Evolutionary conservation across 495 filamentous ascomycete genomes (phyloP).

Genomic region (Penicillium malachiteum): DNA sequence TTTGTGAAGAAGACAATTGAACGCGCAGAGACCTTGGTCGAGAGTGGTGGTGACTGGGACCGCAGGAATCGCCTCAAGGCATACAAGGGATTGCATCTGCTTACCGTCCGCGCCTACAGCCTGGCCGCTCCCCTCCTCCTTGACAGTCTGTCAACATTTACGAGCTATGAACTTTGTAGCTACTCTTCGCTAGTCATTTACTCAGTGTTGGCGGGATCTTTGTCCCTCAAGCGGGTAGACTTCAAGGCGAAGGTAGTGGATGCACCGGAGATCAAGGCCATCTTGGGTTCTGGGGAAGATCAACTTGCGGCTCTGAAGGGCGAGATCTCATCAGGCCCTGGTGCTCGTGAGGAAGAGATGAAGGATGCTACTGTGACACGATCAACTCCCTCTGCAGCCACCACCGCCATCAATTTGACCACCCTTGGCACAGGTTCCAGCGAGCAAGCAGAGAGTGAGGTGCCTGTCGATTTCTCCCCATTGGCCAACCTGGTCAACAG

Average conservation of each 20-base stretch:
- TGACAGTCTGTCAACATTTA: conserved; percentile 97
- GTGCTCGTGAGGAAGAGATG: conserved; percentile 78
- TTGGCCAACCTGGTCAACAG: conserved; percentile 85
- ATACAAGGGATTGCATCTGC: conserved; percentile 90
- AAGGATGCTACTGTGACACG: conserved; percentile 55
- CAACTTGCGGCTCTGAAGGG: conserved; percentile 75
- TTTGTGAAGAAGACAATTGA: conserved; percentile 92
- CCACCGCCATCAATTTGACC: conserved; percentile 78
- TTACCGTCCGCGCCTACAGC: conserved; percentile 86
- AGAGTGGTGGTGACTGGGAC: conserved; percentile 97
- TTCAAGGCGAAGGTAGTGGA: conserved; percentile 99
- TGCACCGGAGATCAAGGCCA: conserved; percentile 95
- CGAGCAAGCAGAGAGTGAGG: conserved; percentile 70
- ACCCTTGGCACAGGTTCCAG: conserved; percentile 67
- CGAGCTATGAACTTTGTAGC: conserved; percentile 93
- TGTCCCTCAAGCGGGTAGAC: conserved; percentile 93
- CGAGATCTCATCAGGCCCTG: conserved; percentile 72
- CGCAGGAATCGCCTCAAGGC: conserved; percentile 96
- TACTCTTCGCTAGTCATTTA: conserved; percentile 95
- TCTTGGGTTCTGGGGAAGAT: conserved; percentile 86
- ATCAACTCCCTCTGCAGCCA: conserved; percentile 53
- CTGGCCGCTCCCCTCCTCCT: conserved; percentile 89
- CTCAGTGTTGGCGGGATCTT: conserved; percentile 88
- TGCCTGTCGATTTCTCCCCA: conserved; percentile 74
- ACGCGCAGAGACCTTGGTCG: conserved; percentile 83